phyloP scores from a whole-genome alignment of 495 filamentous ascomycete genomes.

The Penicillium pulvis region DNA sequence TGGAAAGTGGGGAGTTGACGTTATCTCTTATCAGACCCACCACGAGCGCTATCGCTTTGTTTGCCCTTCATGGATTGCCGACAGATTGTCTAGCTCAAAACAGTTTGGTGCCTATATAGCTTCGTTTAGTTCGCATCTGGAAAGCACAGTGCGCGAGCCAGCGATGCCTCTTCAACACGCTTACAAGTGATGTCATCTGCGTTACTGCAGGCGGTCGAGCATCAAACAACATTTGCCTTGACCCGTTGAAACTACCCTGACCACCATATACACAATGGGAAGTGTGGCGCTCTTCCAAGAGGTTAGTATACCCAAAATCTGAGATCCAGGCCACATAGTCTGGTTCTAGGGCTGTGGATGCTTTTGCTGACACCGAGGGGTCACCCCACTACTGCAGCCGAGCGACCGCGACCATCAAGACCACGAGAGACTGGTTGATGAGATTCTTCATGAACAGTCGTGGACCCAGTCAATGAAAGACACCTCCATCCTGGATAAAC shows the following conservation, averaged over 20 bases:
- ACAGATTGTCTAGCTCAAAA: neutral
- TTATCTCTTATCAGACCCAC: slow-evolving; percentile 26
- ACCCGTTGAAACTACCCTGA: neutral
- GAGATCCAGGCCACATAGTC: neutral
- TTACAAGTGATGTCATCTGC: slow-evolving; percentile 29
- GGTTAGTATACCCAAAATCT: neutral
- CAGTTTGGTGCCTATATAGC: neutral
- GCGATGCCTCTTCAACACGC: slow-evolving; percentile 13
- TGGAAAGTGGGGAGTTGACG: slow-evolving; percentile 10
- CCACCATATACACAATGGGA: slow-evolving; percentile 10
- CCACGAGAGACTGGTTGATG: slow-evolving; percentile 10
- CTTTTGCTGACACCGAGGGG: neutral
- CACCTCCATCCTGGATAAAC: slow-evolving; percentile 36
- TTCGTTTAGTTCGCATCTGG: neutral
- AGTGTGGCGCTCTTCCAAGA: neutral
- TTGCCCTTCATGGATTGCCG: neutral
- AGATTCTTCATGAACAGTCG: slow-evolving; percentile 15
- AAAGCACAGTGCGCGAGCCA: neutral
- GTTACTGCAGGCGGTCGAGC: slow-evolving; percentile 9
- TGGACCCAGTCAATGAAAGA: slow-evolving; percentile 3
- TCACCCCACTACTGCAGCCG: slow-evolving; percentile 8
- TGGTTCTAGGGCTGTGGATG: neutral
- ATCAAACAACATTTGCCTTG: neutral
- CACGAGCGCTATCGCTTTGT: slow-evolving; percentile 9
- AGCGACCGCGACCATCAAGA: slow-evolving; percentile 4